phyloP scores from a whole-genome alignment of 192 early-diverging fungal species.

The Backusella liffmaniae region DNA sequence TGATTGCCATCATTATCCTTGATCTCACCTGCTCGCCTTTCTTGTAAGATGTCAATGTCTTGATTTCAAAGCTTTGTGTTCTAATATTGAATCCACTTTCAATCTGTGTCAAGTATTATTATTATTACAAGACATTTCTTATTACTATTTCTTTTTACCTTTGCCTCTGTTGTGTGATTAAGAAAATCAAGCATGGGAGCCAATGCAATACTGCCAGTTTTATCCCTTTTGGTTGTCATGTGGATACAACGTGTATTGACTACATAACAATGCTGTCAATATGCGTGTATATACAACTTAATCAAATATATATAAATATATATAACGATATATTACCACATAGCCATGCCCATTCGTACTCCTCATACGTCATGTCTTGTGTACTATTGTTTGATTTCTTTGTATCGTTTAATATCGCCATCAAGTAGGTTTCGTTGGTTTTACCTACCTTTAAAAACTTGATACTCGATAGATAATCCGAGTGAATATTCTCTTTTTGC shows the following conservation, averaged over 20 bases:
- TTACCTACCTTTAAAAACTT: constrained; percentile 35
- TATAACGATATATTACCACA: constrained; percentile 43
- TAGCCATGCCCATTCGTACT: constrained; percentile 62
- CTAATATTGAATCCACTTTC: constrained; percentile 47
- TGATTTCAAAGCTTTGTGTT: constrained; percentile 63
- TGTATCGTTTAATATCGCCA: background rate
- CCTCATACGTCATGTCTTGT: constrained; percentile 33
- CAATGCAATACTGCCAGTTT: constrained; percentile 58
- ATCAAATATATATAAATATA: background rate
- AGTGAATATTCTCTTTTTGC: constrained; percentile 46
- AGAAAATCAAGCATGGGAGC: constrained; percentile 77
- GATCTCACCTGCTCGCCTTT: constrained; percentile 59
- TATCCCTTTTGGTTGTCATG: constrained; percentile 37
- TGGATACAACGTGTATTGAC: constrained; percentile 62
- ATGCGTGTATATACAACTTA: too few relatives aligned
- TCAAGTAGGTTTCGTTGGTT: background rate
- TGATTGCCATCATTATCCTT: constrained; percentile 44
- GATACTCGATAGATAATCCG: constrained; percentile 35
- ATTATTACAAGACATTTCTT: background rate
- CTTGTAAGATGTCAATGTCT: constrained; percentile 53
- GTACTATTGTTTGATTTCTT: constrained; percentile 21
- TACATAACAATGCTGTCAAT: constrained; percentile 7
- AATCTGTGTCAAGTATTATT: constrained; percentile 30
- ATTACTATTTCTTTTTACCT: constrained; percentile 19
- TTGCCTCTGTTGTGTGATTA: constrained; percentile 64